Base-by-base conservation (phyloP, 2,329 filamentous ascomycete genomes). In the Hirsutella minnesotensis region DNA sequence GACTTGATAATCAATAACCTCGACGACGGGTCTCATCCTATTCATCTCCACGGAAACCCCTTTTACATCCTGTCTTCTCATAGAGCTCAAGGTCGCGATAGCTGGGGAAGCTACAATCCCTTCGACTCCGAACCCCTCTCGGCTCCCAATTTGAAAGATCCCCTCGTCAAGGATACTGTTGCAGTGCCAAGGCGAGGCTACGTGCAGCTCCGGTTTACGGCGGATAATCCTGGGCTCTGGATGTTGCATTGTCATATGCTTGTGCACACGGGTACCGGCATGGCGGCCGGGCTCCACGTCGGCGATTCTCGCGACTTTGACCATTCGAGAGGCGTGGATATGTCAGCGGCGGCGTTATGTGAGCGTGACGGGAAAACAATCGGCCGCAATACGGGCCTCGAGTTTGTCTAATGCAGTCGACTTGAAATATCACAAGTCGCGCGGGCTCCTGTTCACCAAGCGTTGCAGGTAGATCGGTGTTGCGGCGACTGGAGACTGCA, bases 31-130 rank as follows among this genome's bases (percentile, higher is more conserved):
- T 47, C 51, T 13, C 58, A 61, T 20, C 58, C 56, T 0, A 51
- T 61, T 20, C 76, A 81, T 56, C 58, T 81, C 1, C 79, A 80
- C 55, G 73, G 73, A 0, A 66, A 76, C 52, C 62, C 63, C 40
- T 75, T 77, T 55, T 68, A 72, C 46, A 61, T 71, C 8, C 40
- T 61, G 20, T 48, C 51, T 2, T 51, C 52, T 1, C 51, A 44
- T 18, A 34, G 47, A 10, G 47, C 50, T n/a, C 45, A 50, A 3
- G 47, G 48, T 9, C 47, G 48, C 3, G 41, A 22, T 16, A 48
- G 54, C 18, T 51, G 52, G 43, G 54, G 53, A 5, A 55, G 49
- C 44, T 56, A 53, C 36, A 55, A 55, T 29, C 52, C 55, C 4
- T 54, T 43, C 19, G 46, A 53, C 9, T 43, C 42, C 3, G 37